Percentiles rank a stretch among this genome's conserved stretches.
These are phyloP conservation scores for Aspergillus transmontanensis DNA, from an alignment of 2,329 filamentous ascomycete genomes.

Conservation along the genomic window DNA sequence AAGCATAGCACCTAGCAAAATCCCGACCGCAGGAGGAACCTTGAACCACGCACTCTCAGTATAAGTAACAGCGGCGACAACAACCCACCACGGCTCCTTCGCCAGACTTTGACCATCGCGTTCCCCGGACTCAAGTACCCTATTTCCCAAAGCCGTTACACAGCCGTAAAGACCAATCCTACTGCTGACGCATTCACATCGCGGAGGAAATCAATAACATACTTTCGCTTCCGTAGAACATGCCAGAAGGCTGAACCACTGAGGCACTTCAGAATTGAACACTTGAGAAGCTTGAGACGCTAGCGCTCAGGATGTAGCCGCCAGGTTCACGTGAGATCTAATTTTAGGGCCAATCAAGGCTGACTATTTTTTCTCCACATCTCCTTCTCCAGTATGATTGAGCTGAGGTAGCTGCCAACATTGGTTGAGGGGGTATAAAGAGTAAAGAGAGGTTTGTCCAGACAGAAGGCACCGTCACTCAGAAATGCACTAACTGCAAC, in stretches of 20 bases:
- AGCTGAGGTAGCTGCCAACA: too few relatives aligned
- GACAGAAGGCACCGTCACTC: too few relatives aligned
- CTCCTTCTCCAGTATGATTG: too few relatives aligned
- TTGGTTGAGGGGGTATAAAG: too few relatives aligned
- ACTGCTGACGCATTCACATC: slow-evolving; percentile 64
- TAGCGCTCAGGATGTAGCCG: too few relatives aligned
- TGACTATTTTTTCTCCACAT: too few relatives aligned
- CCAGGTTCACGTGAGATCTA: too few relatives aligned
- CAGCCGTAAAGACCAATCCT: slow-evolving; percentile 65
- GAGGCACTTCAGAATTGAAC: too few relatives aligned
- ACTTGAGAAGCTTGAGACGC: too few relatives aligned
- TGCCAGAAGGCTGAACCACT: slow-evolving; percentile 49
- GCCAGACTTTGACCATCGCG: slow-evolving; percentile 56
- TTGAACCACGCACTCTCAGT: slow-evolving; percentile 53
- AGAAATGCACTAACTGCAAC: too few relatives aligned
- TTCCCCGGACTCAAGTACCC: slow-evolving; percentile 58
- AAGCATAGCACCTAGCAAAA: slow-evolving; percentile 50
- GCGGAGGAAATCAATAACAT: slow-evolving; percentile 54
- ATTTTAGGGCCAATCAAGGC: too few relatives aligned
- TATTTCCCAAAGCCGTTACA: slow-evolving; percentile 65
- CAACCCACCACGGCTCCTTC: slow-evolving; percentile 66
- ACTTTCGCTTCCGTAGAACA: slow-evolving; percentile 48
- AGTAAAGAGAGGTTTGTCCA: too few relatives aligned
- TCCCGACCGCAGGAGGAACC: slow-evolving; percentile 47
- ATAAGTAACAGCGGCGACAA: slow-evolving; percentile 57